Base-by-base conservation (phyloP, 225 moss, liverwort and hornwort species). In the Rhytidiadelphus loreus region DNA sequence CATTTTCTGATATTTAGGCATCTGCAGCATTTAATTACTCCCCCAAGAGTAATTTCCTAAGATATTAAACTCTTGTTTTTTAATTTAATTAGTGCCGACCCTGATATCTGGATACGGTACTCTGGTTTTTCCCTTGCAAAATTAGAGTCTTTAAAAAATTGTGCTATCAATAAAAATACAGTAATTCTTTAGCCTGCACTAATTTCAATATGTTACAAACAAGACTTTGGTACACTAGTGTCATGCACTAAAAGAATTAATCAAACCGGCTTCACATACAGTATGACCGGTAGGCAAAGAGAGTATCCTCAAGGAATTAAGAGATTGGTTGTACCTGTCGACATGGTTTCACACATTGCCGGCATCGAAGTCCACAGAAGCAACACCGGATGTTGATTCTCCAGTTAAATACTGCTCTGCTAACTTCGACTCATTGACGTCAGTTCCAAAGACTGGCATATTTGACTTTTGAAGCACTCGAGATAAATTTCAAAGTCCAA, bases 41-140 rank as follows among this genome's bases (percentile, higher is more conserved):
- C 23, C 11, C 3, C 1, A 69, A 21, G 25, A 70, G 0, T 14
- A 25, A 14, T 24, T 8, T 8, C 25, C 14, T 24, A 70, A 69
- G 7, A 68, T 7, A 9, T 64, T 25, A 2, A 70, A 41, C 5
- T 41, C 25, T 65, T 35, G 1, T 5, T 33, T 30, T 30, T 61
- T 62, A 30, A 30, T 30, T 63, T 63, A 32, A 16, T 63, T 17
- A 33, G 17, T 33, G 5, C 65, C 11, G 1, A 35, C 20, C 19
- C 0, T 65, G 0, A 19, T 65, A 20, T 33, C 2, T 9, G 0
- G 1, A 9, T 17, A 9, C 0, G 0, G 17, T 33, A 17, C 32
- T 63, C 16, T 63, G 16, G 5, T 11, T 66, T 66, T 37, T 68
- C 23, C 7, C 12, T 33, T 39, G 12, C 13, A 68, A 23, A 11